Conservation (phyloP, 1,284 basidiomycete genomes). For the Crepidotus sp. region DNA sequence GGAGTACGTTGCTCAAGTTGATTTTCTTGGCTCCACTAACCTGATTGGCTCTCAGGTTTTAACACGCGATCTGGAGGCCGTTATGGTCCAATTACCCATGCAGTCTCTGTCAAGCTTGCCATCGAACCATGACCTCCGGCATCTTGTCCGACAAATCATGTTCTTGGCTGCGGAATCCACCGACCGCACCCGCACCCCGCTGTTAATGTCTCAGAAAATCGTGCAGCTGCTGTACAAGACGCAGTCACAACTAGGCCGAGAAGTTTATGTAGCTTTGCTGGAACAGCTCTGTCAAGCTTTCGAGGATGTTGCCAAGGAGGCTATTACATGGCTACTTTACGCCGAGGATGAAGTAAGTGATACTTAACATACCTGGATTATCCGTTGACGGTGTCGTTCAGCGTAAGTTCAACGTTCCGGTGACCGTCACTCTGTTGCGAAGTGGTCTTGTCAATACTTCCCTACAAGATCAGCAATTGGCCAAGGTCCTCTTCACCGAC, state of each 20-base stretch:
- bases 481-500: slow-evolving; percentile 79
- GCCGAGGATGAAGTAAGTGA: slow-evolving; percentile 85
- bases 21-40: not conserved
- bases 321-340: slow-evolving; percentile 93
- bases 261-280: slow-evolving; percentile 84
- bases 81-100: slow-evolving; percentile 60
- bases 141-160: slow-evolving; percentile 75
- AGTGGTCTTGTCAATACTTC: slow-evolving; percentile 73
- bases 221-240: slow-evolving; percentile 87
- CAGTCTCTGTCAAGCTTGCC: slow-evolving; percentile 64
- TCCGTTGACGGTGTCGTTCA: slow-evolving; percentile 25
- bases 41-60: slow-evolving; percentile 36
- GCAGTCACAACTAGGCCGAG: slow-evolving; percentile 71
- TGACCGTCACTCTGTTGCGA: slow-evolving; percentile 83
- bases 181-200: slow-evolving; percentile 79
- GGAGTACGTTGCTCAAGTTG: slow-evolving; percentile 40
- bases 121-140: slow-evolving; percentile 79
- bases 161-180: slow-evolving; percentile 69
- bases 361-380: not conserved
- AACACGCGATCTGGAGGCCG: slow-evolving; percentile 73
- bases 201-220: slow-evolving; percentile 91
- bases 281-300: slow-evolving; percentile 86
- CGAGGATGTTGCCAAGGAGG: slow-evolving; percentile 92
- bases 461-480: slow-evolving; percentile 87
- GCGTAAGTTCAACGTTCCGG: slow-evolving; percentile 95